Evolutionary conservation across 2,329 filamentous ascomycete species (phyloP), one percentile per base, ranked within the genome.

Genomic region (Trichoderma polysporum): DNA sequence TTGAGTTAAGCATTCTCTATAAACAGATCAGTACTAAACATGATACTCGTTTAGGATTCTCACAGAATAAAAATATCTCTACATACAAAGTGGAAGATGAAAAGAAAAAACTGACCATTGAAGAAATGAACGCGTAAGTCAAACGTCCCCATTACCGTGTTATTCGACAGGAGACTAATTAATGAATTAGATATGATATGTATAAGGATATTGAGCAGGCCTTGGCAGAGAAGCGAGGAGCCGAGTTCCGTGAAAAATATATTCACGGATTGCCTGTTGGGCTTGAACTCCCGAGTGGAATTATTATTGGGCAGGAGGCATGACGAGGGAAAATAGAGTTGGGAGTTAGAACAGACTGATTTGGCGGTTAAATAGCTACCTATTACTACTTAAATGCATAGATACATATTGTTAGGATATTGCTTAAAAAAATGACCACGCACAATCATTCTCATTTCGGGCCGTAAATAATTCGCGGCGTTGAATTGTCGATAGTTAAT

Each of bases 61-160:
- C 86, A 0, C 82, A 81, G 41, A 90, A 90, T 72, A 89, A 83
- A 31, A 71, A 82, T 45, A 83, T 78, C 15, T 75, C 82, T 0
- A 83, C 81, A 0, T 90, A 90, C 76, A 87, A 86, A 72, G 88
- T 90, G 0, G 83, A 86, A 69, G 84, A 90, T 60, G 83, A 87
- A 71, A 84, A 80, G 70, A 82, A 85, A 54, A 88, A 88, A 69
- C 73, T 91, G 35, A 90, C 88, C 0, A 90, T 91, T 58, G 87
- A 90, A 69, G 88, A 91, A 74, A 90, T 91, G 87, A 90, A 91
- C 68, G 80, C 81, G 80, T 86, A 78, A 79, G 84, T 81, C 50
- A 5, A 1, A 8, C 13, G 4, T 1, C 1, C 2, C 1, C 2
- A 29, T 0, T 7, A 1, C 1, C 8, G 7, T n/a, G 25, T 1